A percentile compares a stretch with the other conserved stretches of the same genome.
Conservation (phyloP, 352 stramenopile genomes). For the Pythium aquatile region DNA sequence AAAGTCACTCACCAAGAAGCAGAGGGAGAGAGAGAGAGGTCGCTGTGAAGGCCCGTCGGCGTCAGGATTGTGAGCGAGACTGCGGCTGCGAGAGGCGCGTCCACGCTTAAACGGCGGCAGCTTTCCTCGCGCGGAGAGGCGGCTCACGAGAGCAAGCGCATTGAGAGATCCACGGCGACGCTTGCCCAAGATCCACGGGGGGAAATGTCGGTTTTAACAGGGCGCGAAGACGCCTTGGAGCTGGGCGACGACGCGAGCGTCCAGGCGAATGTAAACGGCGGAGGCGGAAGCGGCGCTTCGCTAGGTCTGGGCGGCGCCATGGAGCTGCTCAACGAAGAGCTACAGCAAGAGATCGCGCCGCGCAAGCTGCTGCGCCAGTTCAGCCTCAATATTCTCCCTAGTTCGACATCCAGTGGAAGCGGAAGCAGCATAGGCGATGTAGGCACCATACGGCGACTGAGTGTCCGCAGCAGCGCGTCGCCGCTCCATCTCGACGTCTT, state of each 20-base stretch:
- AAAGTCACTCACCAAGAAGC: background rate
- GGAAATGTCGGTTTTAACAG: conserved; percentile 11
- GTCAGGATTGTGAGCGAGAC: conserved; percentile 18
- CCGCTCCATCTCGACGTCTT: conserved; percentile 43
- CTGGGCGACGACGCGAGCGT: conserved; percentile 6
- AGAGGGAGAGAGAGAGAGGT: background rate
- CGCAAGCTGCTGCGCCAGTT: conserved; percentile 72
- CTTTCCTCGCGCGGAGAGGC: background rate
- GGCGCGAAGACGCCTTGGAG: conserved; percentile 3
- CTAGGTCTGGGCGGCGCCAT: conserved; percentile 26
- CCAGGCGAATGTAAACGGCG: background rate
- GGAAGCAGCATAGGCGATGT: conserved; percentile 3
- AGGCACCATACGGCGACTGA: conserved; percentile 22
- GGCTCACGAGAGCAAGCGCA: background rate
- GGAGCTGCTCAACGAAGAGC: conserved; percentile 60
- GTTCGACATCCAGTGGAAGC: conserved; percentile 13
- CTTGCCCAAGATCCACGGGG: background rate
- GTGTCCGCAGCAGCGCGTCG: conserved; percentile 29
- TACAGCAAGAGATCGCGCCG: conserved; percentile 65
- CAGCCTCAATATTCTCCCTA: conserved; percentile 70
- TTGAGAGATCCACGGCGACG: background rate
- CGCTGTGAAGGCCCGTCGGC: background rate
- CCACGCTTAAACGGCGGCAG: conserved; percentile 19
- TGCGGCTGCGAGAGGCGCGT: conserved; percentile 3
- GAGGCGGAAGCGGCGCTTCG: background rate